Evolutionary conservation across 2,329 filamentous ascomycete genomes (phyloP), one percentile per base, ranked within the genome.

Genomic region (Fusarium decemcellulare): DNA sequence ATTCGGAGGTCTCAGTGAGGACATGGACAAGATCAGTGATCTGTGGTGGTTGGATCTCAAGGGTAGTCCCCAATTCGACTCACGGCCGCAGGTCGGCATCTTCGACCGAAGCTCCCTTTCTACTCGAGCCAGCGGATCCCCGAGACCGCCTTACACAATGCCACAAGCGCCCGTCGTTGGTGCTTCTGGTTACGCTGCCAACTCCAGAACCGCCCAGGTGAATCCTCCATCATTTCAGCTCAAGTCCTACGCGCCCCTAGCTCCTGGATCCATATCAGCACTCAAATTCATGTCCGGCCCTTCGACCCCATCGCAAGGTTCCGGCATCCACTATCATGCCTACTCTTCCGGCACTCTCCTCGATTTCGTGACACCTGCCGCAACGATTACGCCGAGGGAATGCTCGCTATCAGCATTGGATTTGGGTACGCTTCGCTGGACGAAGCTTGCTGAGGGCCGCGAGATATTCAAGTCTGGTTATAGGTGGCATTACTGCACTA

Each of bases 31-130:
- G 75, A 94, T 93, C 66, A 95, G 94, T 63, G 96, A 99, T 79
- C 88, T 99, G 44, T 98, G 94, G 93, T 99, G 96, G 95, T 85
- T 99, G 44, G 96, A 99, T 81, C 87, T 99, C 52, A 95, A 97
- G 78, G 94, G 94, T 36, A 94, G 89, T 63, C 94, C 95, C 2
- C 93, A 94, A 48, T 95, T 97, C 72, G 91, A 94, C 73, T 90
- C 90, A 37, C 84, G 88, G 30, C 90, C 92, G 57, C 88, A 82
- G 32, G 80, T 88, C 10, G 87, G 86, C 54, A 77, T 81, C 18
- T 81, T 85, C 23, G 86, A 89, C 66, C 85, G 86, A 43, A 80
- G 84, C 32, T 76, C 79, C 1, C 63, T 80, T 16, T 75, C 76
- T 42, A 80, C 78, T 57, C 83, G 83, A 52, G 73, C 82, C n/a